Evolutionary conservation across 345 rosid genomes (phyloP).

Genomic region (Odontarrhena argentea): DNA sequence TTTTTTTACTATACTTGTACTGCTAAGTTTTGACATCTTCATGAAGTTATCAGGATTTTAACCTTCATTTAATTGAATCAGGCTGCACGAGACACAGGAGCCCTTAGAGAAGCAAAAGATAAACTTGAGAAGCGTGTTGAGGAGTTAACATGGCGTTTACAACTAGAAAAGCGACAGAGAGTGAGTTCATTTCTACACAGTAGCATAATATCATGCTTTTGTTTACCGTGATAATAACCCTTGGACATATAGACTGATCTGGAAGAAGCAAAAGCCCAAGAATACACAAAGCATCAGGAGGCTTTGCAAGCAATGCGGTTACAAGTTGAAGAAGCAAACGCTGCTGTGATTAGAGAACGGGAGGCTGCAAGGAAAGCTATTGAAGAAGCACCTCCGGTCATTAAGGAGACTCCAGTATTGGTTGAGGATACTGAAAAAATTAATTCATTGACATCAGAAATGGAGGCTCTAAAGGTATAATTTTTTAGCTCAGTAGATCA

Average conservation of each 20-base stretch:
- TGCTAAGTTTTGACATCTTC: neutral
- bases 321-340: conserved; percentile 90
- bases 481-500: conserved; percentile 11
- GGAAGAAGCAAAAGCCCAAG: conserved; percentile 96
- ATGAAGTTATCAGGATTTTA: conserved; percentile 29
- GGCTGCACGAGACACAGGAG: conserved; percentile 97
- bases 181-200: conserved; percentile 49
- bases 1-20: conserved; percentile 15
- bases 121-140: conserved; percentile 98
- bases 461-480: conserved; percentile 82
- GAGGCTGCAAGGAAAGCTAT: conserved; percentile 94
- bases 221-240: conserved; percentile 6
- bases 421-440: conserved; percentile 91
- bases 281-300: conserved; percentile 82
- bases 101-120: conserved; percentile 98
- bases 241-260: conserved; percentile 64
- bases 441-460: conserved; percentile 64
- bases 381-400: conserved; percentile 96
- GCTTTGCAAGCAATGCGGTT: conserved; percentile 72
- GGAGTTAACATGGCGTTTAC: conserved; percentile 96
- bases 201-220: conserved; percentile 19
- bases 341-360: conserved; percentile 68
- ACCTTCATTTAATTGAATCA: conserved; percentile 44
- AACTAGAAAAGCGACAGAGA: conserved; percentile 93
- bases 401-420: conserved; percentile 94